Conservation (phyloP, 148 eudicot species). For the Chenopodium suecicum region DNA sequence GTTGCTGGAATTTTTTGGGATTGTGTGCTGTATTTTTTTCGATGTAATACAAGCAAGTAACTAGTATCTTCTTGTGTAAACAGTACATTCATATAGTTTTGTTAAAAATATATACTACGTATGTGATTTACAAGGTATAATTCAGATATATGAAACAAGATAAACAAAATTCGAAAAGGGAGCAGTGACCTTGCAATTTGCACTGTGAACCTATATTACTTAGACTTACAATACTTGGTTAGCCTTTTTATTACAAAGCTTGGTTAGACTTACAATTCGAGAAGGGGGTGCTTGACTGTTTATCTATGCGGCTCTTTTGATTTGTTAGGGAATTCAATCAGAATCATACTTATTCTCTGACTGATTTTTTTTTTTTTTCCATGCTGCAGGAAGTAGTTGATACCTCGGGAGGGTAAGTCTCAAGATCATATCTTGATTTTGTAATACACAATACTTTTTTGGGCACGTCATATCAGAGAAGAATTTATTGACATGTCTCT, state of each 20-base stretch:
- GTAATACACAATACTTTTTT: not conserved
- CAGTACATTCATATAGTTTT: not conserved
- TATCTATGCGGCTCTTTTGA: too few relatives aligned
- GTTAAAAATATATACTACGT: too few relatives aligned
- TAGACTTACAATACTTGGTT: not conserved
- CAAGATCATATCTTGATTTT: not conserved
- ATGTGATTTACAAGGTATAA: too few relatives aligned
- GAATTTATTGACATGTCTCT: not conserved
- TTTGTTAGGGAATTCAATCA: not conserved
- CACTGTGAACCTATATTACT: not conserved
- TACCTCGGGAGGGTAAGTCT: slow-evolving; percentile 91
- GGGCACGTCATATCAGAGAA: not conserved
- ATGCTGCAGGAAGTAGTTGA: slow-evolving; percentile 76
- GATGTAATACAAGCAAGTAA: not conserved
- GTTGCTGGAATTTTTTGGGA: not conserved
- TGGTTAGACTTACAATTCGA: too few relatives aligned
- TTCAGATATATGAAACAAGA: too few relatives aligned
- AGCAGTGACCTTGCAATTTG: not conserved
- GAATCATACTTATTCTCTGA: slow-evolving; percentile 12
- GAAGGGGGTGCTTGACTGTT: not conserved
- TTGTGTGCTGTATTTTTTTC: not conserved
- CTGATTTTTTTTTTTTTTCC: not conserved
- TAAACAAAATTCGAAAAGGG: not conserved
- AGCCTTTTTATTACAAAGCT: not conserved
- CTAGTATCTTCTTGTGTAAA: not conserved